Base-by-base conservation (phyloP, 176 grass and related monocot genomes). In the Poa pratensis region DNA sequence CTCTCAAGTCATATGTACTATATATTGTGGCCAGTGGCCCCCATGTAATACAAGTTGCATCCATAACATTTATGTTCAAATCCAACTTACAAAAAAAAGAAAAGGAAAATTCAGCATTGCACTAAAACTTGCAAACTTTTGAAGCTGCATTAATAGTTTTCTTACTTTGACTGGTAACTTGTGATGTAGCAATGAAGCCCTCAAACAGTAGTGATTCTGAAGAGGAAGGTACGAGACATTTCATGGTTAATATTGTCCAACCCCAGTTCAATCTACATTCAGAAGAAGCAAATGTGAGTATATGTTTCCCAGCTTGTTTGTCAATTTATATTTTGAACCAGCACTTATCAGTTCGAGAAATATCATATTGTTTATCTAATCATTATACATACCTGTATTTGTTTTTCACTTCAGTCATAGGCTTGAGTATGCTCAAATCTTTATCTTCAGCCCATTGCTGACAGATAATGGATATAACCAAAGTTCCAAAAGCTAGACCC, bases 261-360 rank as follows among this genome's bases (percentile, higher is more conserved):
- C 96, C 96, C 71, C 96, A 98, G 69, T 95, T 98, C 93, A 98
- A 98, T 89, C 88, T 98, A 82, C 96, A 98, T 87, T 98, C 96
- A 28, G 96, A 98, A 92, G 96, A 98, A 83, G 91, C 93, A 85
- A 98, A 95, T 89, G 96, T 98, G 88, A 95, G 96, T 90, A 75
- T 89, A 73, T 73, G 35, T 24, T 19, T 20, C 9, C 52, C 35
- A 54, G 69, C 34, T 79, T 86, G 12, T 82, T 79, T 83, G 12
- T 13, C 62, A 58, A 7, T 77, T 77, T 61, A 62, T 70, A 76
- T 76, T 81, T 67, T 67, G 12, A 82, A 82, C 13, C 11, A 57
- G n/a, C 78, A 76, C 62, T 82, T 46, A 60, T 11, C 73, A 76
- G 24, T 74, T 69, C 39, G 46, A 69, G 12, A 69, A 75, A 77